Conservation (phyloP, 352 stramenopile genomes). For the Phytophthora fragariae region DNA sequence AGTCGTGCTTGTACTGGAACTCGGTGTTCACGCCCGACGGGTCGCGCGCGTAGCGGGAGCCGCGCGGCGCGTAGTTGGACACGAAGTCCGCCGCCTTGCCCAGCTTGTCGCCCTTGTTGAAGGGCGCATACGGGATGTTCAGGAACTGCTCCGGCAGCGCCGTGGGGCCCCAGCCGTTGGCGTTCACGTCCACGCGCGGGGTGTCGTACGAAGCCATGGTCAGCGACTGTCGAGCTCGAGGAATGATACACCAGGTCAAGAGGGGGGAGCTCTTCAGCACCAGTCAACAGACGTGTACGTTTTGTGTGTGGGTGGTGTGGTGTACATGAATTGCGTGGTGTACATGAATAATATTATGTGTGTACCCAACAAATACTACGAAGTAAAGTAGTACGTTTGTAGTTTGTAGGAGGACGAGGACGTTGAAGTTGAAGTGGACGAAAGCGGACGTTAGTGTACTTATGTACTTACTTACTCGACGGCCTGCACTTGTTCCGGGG, state of each 20-base stretch:
- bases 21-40: conserved; percentile 91
- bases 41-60: conserved; percentile 64
- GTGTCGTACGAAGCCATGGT: conserved; percentile 80
- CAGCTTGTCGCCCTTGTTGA: conserved; percentile 96
- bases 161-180: conserved; percentile 86
- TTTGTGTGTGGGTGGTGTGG: background rate
- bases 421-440: background rate
- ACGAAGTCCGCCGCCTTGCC: conserved; percentile 95
- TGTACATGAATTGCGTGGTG: background rate
- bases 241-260: conserved; percentile 27
- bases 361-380: too few relatives aligned
- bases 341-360: too few relatives aligned
- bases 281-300: conserved; percentile 30
- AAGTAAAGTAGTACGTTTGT: too few relatives aligned
- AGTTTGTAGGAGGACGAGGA: background rate
- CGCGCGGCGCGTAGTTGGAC: conserved; percentile 73
- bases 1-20: conserved; percentile 95
- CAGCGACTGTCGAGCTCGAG: background rate
- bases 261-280: background rate
- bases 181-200: conserved; percentile 85
- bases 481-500: conserved; percentile 25
- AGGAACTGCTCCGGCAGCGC: conserved; percentile 91
- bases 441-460: background rate
- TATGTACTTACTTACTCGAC: conserved; percentile 22
- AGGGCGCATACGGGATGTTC: conserved; percentile 95